A percentile compares a stretch with the other conserved stretches of the same genome.
Evolutionary conservation across 2,329 filamentous ascomycete genomes (phyloP).

Genomic region (Fusarium hostae): DNA sequence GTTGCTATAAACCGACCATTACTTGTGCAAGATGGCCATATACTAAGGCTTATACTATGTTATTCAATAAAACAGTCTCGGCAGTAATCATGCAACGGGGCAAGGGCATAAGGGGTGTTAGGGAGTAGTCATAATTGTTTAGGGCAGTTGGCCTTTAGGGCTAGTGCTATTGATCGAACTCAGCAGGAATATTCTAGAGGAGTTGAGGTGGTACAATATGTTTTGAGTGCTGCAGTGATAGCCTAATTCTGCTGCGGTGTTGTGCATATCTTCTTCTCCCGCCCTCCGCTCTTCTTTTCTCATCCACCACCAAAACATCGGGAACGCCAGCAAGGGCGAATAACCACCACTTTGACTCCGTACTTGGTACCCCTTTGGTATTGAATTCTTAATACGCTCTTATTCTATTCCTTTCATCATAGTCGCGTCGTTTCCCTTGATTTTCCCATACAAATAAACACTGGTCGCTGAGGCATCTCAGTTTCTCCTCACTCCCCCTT

Average conservation of each 20-base stretch:
- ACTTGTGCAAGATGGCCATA: not conserved
- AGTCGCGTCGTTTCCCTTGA: not conserved
- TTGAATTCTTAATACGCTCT: too few relatives aligned
- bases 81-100: not conserved
- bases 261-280: not conserved
- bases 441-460: not conserved
- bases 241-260: not conserved
- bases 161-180: not conserved
- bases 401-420: not conserved
- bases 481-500: not conserved
- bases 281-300: not conserved
- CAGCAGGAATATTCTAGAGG: not conserved
- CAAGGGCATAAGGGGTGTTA: not conserved
- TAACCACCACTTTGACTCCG: not conserved
- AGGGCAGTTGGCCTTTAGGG: not conserved
- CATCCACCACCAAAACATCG: not conserved
- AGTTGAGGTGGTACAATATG: not conserved
- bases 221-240: constrained; percentile 3
- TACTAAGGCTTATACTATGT: not conserved
- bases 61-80: too few relatives aligned
- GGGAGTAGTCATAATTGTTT: not conserved
- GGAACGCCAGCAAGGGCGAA: not conserved
- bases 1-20: not conserved
- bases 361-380: not conserved
- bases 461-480: not conserved